Percentiles rank a stretch among this genome's conserved stretches.
Conservation (phyloP, 352 stramenopile species). For the Globisporangium mamillatum region DNA sequence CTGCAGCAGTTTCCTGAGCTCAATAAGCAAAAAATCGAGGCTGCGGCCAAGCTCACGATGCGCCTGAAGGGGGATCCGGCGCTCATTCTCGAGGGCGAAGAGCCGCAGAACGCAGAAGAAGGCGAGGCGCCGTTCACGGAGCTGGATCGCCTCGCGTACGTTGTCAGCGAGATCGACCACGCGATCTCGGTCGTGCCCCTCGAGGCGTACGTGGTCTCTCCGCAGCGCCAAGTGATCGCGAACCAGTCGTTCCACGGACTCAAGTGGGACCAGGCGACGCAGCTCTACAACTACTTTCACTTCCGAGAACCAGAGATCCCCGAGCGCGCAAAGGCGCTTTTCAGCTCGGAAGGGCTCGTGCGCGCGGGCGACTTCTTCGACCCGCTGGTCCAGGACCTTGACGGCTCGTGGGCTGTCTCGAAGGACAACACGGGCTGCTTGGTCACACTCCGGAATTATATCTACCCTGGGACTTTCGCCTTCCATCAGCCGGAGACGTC, state of each 20-base stretch:
- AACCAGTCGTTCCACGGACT: conserved; percentile 73
- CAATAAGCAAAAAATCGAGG: conserved; percentile 51
- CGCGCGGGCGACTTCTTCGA: conserved; percentile 69
- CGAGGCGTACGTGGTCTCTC: conserved; percentile 68
- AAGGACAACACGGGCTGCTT: conserved; percentile 65
- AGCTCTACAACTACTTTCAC: conserved; percentile 80
- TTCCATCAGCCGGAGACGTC: conserved; percentile 61
- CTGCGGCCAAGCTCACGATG: conserved; percentile 39
- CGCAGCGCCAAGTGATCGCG: conserved; percentile 58
- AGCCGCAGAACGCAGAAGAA: conserved; percentile 40
- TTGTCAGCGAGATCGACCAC: conserved; percentile 69
- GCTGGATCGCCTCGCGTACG: conserved; percentile 64
- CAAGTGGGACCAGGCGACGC: conserved; percentile 51
- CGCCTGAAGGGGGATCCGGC: conserved; percentile 68
- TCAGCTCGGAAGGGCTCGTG: conserved; percentile 53
- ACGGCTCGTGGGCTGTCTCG: conserved; percentile 55
- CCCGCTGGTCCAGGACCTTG: conserved; percentile 61
- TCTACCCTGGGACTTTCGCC: conserved; percentile 58
- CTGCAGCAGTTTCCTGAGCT: conserved; percentile 79
- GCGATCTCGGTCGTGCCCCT: conserved; percentile 54
- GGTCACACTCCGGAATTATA: conserved; percentile 61
- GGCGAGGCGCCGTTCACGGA: conserved; percentile 51
- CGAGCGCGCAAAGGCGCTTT: conserved; percentile 52
- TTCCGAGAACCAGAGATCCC: conserved; percentile 64
- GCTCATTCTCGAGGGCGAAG: conserved; percentile 38